Evolutionary conservation across 1,284 basidiomycete species (phyloP).

Genomic region (Microbotryum violaceum): DNA sequence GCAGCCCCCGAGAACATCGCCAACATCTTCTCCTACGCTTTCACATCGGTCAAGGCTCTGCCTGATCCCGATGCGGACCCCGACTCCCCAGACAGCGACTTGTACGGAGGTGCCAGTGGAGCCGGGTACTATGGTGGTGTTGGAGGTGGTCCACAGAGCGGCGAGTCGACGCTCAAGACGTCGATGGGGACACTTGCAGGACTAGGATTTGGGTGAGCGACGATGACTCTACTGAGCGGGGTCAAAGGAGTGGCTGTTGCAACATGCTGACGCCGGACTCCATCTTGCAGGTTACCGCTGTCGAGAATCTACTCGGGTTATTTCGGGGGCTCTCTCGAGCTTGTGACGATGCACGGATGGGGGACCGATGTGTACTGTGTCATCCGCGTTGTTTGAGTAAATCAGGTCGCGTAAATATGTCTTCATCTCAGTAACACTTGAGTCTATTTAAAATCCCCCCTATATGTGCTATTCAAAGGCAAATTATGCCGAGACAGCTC

Average conservation of each 20-base stretch:
- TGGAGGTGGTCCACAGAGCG: slow-evolving; percentile 61
- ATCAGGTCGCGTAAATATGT: too few relatives aligned
- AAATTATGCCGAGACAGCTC: neutral
- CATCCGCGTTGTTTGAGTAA: slow-evolving; percentile 1
- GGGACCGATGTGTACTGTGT: slow-evolving; percentile 66
- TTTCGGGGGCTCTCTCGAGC: slow-evolving; percentile 67
- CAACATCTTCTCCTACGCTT: slow-evolving; percentile 80
- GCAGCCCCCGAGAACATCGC: slow-evolving; percentile 55
- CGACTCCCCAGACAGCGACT: slow-evolving; percentile 21
- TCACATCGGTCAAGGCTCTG: slow-evolving; percentile 60
- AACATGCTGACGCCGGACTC: neutral
- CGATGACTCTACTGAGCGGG: neutral
- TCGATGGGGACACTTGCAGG: slow-evolving; percentile 69
- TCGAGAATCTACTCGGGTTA: slow-evolving; percentile 37
- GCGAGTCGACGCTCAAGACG: slow-evolving; percentile 64
- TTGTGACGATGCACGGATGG: slow-evolving; percentile 71
- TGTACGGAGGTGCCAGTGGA: slow-evolving; percentile 34
- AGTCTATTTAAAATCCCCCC: too few relatives aligned
- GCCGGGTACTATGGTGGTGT: slow-evolving; percentile 45
- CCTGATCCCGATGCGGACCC: slow-evolving; percentile 31
- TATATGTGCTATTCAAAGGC: too few relatives aligned
- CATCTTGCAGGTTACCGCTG: slow-evolving; percentile 11
- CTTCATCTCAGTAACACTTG: too few relatives aligned
- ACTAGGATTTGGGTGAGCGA: slow-evolving; percentile 60
- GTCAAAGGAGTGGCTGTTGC: too few relatives aligned